Evolutionary conservation across 139 green algal species (phyloP).

Genomic region (Axilococcus clingmanii): DNA sequence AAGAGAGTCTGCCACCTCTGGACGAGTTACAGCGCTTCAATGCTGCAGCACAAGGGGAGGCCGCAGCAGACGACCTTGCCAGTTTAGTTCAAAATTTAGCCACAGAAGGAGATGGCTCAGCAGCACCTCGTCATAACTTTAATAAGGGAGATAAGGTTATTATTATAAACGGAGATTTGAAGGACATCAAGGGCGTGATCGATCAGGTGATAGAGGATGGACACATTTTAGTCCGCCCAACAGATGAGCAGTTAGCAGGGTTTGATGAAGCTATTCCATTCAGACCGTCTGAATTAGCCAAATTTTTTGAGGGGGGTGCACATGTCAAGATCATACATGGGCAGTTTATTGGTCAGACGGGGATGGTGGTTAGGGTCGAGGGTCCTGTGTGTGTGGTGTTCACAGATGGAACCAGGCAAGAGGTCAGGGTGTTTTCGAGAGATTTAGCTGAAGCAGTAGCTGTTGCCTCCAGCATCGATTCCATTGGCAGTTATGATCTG

Average conservation of each 20-base stretch:
- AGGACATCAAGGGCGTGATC: conserved; percentile 61
- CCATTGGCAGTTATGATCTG: conserved; percentile 78
- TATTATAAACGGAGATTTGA: conserved; percentile 56
- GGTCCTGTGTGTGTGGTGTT: conserved; percentile 56
- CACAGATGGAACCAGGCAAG: conserved; percentile 54
- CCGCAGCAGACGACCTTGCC: conserved; percentile 8
- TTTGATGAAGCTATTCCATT: conserved; percentile 43
- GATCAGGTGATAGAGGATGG: conserved; percentile 46
- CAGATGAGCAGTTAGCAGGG: conserved; percentile 19
- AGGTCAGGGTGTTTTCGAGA: conserved; percentile 74
- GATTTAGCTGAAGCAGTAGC: conserved; percentile 68
- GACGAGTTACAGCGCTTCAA: conserved; percentile 89
- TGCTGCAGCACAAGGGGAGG: conserved; percentile 3
- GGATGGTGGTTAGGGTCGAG: conserved; percentile 75
- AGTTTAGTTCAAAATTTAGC: conserved; percentile 14
- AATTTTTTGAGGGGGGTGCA: conserved; percentile 69
- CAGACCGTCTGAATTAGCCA: conserved; percentile 50
- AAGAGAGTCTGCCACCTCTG: conserved; percentile 61
- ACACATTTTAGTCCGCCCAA: conserved; percentile 46
- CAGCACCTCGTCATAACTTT: conserved; percentile 6
- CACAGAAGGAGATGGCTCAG: not conserved
- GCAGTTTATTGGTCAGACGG: conserved; percentile 64
- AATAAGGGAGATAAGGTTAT: conserved; percentile 45
- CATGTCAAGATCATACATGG: conserved; percentile 80
- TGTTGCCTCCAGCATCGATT: conserved; percentile 33